phyloP scores from a whole-genome alignment of 495 filamentous ascomycete genomes.

The Penicillium arizonense region DNA sequence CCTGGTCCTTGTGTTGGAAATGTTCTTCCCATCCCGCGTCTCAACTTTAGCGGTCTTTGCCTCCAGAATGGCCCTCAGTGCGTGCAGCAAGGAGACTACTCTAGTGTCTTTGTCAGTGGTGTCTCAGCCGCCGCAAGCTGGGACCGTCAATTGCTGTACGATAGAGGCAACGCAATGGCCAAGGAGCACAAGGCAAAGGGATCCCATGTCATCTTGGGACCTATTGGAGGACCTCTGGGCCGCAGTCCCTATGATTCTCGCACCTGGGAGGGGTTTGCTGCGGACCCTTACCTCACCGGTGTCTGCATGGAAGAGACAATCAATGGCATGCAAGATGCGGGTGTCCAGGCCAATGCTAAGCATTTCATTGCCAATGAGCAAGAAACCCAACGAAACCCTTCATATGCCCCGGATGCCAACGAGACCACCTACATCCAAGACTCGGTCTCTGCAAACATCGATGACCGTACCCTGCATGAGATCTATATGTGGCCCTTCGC shows the following conservation, averaged over 20 bases:
- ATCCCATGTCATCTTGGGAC: conserved; percentile 49
- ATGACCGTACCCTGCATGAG: conserved; percentile 73
- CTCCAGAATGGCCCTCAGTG: conserved; percentile 55
- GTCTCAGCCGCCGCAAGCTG: conserved; percentile 65
- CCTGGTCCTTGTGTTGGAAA: conserved; percentile 74
- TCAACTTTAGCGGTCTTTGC: conserved; percentile 49
- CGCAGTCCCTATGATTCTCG: conserved; percentile 44
- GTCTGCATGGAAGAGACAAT: conserved; percentile 52
- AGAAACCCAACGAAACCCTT: conserved; percentile 37
- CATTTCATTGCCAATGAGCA: conserved; percentile 56
- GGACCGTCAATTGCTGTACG: conserved; percentile 60
- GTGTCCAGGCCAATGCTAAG: conserved; percentile 57
- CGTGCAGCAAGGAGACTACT: conserved; percentile 46
- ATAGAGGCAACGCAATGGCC: conserved; percentile 64
- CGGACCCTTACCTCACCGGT: conserved; percentile 63
- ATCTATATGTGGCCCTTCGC: conserved; percentile 75
- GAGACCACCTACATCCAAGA: conserved; percentile 71
- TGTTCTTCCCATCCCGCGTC: conserved; percentile 48
- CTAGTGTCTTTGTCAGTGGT: conserved; percentile 53
- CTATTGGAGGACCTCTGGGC: conserved; percentile 49
- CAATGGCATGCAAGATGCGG: conserved; percentile 51
- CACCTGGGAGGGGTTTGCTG: conserved; percentile 70
- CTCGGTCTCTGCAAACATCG: conserved; percentile 49
- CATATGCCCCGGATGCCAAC: conserved; percentile 53
- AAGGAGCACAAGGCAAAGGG: conserved; percentile 52